Evolutionary conservation across 139 green algal genomes (phyloP), one percentile per base, ranked within the genome.

Genomic region (Chlamydomonas incerta): DNA sequence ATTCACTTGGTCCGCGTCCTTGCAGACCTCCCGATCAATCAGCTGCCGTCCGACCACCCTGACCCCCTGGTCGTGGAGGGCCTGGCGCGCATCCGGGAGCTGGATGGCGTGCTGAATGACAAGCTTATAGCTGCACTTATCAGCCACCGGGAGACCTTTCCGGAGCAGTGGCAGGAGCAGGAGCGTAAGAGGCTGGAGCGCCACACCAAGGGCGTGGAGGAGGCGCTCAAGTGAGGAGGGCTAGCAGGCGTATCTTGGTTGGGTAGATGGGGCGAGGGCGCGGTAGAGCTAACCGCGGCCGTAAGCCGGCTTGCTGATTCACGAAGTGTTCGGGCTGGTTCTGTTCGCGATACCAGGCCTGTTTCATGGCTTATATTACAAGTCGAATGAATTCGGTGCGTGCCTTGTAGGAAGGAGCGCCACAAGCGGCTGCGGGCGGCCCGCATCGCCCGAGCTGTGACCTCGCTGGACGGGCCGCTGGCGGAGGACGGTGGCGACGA

Each of bases 11-110:
- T n/a, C n/a, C n/a, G n/a, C n/a, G n/a, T n/a, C n/a, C n/a, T n/a
- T 23, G 2, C 81, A 86, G 87, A 87, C 81, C 87, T 91, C 62
- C 87, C 87, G 24, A 87, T 91, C 70, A 75, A 71, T 70, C 76
- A 88, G 70, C 82, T 91, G 23, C 63, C 71, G 26, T 69, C 85
- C 26, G 34, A 52, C 14, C 47, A 87, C 72, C 66, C 77, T n/a
- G 86, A 90, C 72, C 87, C 87, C 17, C 66, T 37, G 31, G 87
- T 91, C 46, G 62, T 28, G 28, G 82, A 88, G 76, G 87, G 87
- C 20, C 76, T 91, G 60, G 50, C 9, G 34, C 75, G 82, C 67
- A 87, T 91, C 46, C 75, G 76, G 50, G 82, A 86, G 74, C 76
- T 91, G 75, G 87, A 91, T 62, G 28, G 33, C 3, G 81, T 83